A percentile compares a stretch with the other conserved stretches of the same genome.
Evolutionary conservation across 768 basidiomycete species (phyloP).

Genomic region (Pulveroboletus frians): DNA sequence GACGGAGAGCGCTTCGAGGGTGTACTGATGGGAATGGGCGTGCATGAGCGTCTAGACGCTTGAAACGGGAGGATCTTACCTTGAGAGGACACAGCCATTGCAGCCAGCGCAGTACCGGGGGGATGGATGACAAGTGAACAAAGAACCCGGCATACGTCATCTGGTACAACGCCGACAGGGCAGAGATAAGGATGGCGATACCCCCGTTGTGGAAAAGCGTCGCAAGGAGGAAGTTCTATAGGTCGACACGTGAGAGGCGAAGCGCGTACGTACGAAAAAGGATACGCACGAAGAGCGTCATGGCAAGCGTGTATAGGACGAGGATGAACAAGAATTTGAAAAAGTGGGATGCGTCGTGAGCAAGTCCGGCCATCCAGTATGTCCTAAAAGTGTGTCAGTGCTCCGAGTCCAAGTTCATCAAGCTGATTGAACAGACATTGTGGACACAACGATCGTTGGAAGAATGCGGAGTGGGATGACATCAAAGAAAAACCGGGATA

Average conservation of each 20-base stretch:
- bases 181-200: constrained; percentile 84
- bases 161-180: constrained; percentile 68
- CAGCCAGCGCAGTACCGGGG: constrained; percentile 89
- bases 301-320: constrained; percentile 75
- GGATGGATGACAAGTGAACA: constrained; percentile 79
- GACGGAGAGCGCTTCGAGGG: constrained; percentile 79
- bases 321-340: constrained; percentile 95
- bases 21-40: constrained; percentile 33
- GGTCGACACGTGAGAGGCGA: not conserved
- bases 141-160: constrained; percentile 94
- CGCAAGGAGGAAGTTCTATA: constrained; percentile 85
- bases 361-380: constrained; percentile 96
- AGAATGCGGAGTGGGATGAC: constrained; percentile 83
- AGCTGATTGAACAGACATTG: constrained; percentile 52
- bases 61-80: constrained; percentile 10
- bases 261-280: not conserved
- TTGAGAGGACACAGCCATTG: constrained; percentile 88
- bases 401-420: not conserved
- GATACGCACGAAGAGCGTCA: constrained; percentile 75
- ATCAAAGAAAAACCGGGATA: constrained; percentile 86
- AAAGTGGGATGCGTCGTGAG: constrained; percentile 70
- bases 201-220: constrained; percentile 81
- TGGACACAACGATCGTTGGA: constrained; percentile 81
- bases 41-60: not conserved
- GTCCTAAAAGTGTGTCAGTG: constrained; percentile 40